Conservation (phyloP, 192 early-diverging fungal genomes). For the Backusella tarrabulga region DNA sequence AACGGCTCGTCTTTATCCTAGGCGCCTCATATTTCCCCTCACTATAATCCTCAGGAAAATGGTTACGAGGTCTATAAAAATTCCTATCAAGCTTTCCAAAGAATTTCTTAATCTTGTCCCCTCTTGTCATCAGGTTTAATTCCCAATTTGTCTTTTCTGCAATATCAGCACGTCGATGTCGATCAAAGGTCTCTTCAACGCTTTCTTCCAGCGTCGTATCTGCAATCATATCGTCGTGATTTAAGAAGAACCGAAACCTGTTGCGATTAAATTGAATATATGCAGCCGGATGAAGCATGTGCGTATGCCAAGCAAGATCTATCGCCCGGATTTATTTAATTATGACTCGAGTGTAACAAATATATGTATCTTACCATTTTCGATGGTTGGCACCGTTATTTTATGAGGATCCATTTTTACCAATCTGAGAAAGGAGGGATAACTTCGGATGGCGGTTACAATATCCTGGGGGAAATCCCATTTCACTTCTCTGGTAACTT, state of each 20-base stretch:
- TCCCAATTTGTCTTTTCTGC: not conserved
- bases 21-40: not conserved
- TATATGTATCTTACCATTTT: not conserved
- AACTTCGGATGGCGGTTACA: not conserved
- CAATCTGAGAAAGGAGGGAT: not conserved
- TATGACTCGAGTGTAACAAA: not conserved
- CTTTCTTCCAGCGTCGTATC: not conserved
- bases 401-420: not conserved
- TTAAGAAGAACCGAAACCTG: not conserved
- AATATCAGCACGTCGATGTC: not conserved
- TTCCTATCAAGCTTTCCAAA: not conserved
- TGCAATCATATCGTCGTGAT: not conserved
- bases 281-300: not conserved
- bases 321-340: not conserved
- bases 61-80: not conserved
- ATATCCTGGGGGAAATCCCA: not conserved
- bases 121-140: not conserved
- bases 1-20: not conserved
- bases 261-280: slow-evolving; percentile 1
- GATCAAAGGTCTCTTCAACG: not conserved
- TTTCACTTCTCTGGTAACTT: not conserved
- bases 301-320: not conserved
- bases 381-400: not conserved
- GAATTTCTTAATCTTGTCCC: not conserved
- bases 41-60: not conserved